Evolutionary conservation across 192 early-diverging fungal genomes (phyloP), one percentile per base, ranked within the genome.

Genomic region (Mortierella hygrophila): DNA sequence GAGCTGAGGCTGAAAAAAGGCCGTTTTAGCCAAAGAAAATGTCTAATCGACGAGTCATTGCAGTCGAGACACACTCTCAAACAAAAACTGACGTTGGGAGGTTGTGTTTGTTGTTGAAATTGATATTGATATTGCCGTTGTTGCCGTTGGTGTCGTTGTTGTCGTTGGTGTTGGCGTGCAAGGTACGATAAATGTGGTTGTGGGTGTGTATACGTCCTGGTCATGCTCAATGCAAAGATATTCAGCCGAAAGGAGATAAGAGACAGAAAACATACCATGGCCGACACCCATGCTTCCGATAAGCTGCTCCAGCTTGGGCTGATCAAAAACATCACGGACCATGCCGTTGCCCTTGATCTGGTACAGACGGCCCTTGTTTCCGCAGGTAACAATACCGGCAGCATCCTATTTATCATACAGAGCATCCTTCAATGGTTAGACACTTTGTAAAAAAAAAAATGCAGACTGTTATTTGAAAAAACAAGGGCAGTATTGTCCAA

Each of bases 321-420:
- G 92, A 42, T 94, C 91, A 89, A 99, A 99, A 38, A 99, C 97
- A 90, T 99, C 98, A 75, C 97, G 94, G 46, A 99, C 98, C 98
- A 99, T 98, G 71, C 99, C 99, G 89, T 97, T 99, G 76, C 96
- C 98, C 89, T 99, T 99, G 92, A 97, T 97, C 90, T 99, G 99
- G 91, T 96, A 98, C 86, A 99, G 91, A 68, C 98, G 95, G 46
- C 99, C 99, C 88, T 98, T 97, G 78, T 94, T 89, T 21, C 97
- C 99, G 88, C 98, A 99, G 10, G 99, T 99, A 63, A 99, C 95
- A 81, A 99, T 99, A 65, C 99, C 99, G 11, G 99, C 98, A 18
- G 99, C 98, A 94, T 99, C 99, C 99, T 99, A 85, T 76, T 29
- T 32, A 26, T 32, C 20, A 68, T 7, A n/a, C 10, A 16, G 20